Conservation (phyloP, 2,329 filamentous ascomycete species). For the Pseudogymnoascus sp. region DNA sequence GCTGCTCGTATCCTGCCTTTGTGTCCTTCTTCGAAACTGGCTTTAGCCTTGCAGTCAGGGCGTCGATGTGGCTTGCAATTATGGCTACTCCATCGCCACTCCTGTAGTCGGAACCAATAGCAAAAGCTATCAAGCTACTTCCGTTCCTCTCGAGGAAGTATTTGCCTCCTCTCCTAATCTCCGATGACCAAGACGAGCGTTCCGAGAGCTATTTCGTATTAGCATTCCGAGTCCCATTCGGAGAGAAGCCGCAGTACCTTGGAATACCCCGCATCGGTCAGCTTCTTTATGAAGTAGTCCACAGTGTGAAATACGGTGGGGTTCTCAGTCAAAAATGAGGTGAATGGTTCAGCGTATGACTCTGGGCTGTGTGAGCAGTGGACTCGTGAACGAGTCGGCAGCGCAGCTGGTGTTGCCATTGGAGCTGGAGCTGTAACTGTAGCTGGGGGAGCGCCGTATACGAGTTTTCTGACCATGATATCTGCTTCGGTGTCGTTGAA, state of each 20-base stretch:
- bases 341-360: constrained; percentile 74
- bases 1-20: constrained; percentile 77
- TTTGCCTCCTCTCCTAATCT: constrained; percentile 71
- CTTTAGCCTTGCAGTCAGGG: constrained; percentile 83
- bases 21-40: constrained; percentile 78
- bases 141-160: constrained; percentile 85
- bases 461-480: background rate
- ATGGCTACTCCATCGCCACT: constrained; percentile 82
- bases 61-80: constrained; percentile 87
- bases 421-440: constrained; percentile 15
- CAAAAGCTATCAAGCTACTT: constrained; percentile 77
- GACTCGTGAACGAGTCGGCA: background rate
- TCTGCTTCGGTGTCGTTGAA: background rate
- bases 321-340: constrained; percentile 78
- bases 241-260: constrained; percentile 42
- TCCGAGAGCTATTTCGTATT: constrained; percentile 54
- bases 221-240: constrained; percentile 9
- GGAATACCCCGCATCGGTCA: constrained; percentile 64
- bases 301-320: constrained; percentile 93
- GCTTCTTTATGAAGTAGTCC: constrained; percentile 63
- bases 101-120: constrained; percentile 70
- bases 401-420: background rate
- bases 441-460: constrained; percentile 11
- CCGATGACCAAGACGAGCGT: constrained; percentile 66
- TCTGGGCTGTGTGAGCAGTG: constrained; percentile 34